These are phyloP conservation scores for Heliamphora pulchella DNA, from an alignment of 179 eudicot species.

Conservation along the genomic window DNA sequence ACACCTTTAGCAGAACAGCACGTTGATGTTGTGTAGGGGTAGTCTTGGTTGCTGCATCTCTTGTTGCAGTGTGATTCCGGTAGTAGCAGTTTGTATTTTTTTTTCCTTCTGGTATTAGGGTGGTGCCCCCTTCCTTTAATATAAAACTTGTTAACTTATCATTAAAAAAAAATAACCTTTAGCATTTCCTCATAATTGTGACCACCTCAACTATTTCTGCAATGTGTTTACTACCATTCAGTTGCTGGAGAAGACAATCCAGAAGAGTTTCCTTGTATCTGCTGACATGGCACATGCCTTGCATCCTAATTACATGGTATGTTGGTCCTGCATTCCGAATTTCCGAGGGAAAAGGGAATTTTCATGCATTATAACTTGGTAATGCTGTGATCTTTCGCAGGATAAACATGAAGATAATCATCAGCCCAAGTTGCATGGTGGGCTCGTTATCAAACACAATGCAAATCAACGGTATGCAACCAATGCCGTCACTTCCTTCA, in stretches of 20 bases:
- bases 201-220: neutral
- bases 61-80: too few relatives aligned
- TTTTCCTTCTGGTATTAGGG: too few relatives aligned
- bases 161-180: too few relatives aligned
- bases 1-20: too few relatives aligned
- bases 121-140: too few relatives aligned
- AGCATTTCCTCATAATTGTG: neutral
- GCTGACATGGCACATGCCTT: constrained; percentile 99
- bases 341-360: neutral
- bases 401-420: constrained; percentile 97
- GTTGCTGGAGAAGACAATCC: constrained; percentile 75
- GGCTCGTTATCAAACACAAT: constrained; percentile 88
- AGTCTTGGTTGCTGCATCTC: too few relatives aligned
- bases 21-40: too few relatives aligned
- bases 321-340: neutral
- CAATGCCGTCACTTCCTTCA: constrained; percentile 83
- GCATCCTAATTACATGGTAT: constrained; percentile 93
- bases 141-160: too few relatives aligned
- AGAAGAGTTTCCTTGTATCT: constrained; percentile 82
- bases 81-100: too few relatives aligned
- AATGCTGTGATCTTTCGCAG: constrained; percentile 35
- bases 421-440: constrained; percentile 94
- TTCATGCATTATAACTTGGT: neutral
- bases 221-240: constrained; percentile 22
- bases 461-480: constrained; percentile 99